phyloP scores from a whole-genome alignment of 2,329 filamentous ascomycete species.

The Xylaria multiplex region DNA sequence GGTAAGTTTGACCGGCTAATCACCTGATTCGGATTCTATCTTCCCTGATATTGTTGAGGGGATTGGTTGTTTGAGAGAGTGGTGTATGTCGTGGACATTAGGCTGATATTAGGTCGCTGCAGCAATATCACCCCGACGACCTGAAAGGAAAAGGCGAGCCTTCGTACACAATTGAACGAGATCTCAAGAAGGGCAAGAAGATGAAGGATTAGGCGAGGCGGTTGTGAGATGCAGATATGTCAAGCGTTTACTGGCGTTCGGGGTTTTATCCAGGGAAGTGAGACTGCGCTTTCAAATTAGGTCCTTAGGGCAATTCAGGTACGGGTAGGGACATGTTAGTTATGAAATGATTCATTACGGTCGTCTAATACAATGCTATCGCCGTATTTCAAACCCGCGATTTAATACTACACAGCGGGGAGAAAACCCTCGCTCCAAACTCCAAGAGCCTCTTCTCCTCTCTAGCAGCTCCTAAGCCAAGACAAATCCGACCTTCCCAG shows the following conservation, averaged over 20 bases:
- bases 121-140: slow-evolving; percentile 79
- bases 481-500: slow-evolving; percentile 15
- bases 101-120: background rate
- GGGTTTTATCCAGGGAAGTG: background rate
- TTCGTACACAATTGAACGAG: slow-evolving; percentile 75
- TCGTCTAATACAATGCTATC: slow-evolving; percentile 11
- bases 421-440: slow-evolving; percentile 15
- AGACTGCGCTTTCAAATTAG: background rate
- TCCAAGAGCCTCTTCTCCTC: slow-evolving; percentile 17
- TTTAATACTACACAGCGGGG: slow-evolving; percentile 16
- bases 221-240: background rate
- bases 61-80: background rate
- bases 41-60: no score
- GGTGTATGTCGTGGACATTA: background rate
- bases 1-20: slow-evolving; percentile 61
- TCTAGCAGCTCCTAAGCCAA: slow-evolving; percentile 21
- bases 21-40: no score
- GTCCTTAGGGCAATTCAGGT: background rate
- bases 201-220: slow-evolving; percentile 40
- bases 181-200: slow-evolving; percentile 69
- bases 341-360: slow-evolving; percentile 7
- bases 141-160: slow-evolving; percentile 86
- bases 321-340: slow-evolving; percentile 3
- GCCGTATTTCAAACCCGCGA: background rate
- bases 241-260: slow-evolving; percentile 23